Percentiles rank a stretch among this genome's conserved stretches.
phyloP scores from a whole-genome alignment of 164 flowering plant species.

The Stephania yunnanensis region DNA sequence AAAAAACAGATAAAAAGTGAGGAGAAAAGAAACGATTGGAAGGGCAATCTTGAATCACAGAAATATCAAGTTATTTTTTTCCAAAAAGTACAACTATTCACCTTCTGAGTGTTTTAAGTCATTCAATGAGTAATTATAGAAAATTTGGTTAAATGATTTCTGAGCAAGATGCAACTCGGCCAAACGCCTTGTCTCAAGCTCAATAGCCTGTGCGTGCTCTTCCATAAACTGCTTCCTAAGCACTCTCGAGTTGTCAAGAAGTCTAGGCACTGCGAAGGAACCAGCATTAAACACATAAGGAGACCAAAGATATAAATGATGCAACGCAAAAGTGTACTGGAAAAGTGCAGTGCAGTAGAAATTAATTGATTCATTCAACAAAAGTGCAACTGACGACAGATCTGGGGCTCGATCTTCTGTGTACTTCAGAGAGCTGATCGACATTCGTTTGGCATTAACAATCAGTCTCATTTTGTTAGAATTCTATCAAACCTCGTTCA shows the following conservation, averaged over 20 bases:
- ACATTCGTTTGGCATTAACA: no score
- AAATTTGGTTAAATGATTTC: constrained; percentile 26
- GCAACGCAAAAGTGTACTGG: not conserved
- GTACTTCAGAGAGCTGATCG: no score
- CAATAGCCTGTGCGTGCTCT: constrained; percentile 53
- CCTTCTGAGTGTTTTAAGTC: constrained; percentile 43
- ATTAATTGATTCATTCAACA: no score
- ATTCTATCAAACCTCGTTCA: not conserved
- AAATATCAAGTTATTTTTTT: not conserved
- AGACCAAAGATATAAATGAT: not conserved
- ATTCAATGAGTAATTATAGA: constrained; percentile 39
- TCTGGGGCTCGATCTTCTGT: no score
- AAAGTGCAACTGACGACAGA: no score
- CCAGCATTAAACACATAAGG: not conserved
- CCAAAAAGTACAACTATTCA: not conserved
- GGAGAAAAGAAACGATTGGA: not conserved
- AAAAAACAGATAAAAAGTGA: not conserved
- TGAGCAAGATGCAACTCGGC: constrained; percentile 40
- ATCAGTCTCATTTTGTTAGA: not conserved
- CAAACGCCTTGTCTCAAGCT: constrained; percentile 44
- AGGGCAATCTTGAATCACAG: not conserved
- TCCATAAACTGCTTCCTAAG: constrained; percentile 47
- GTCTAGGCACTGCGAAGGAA: constrained; percentile 33
- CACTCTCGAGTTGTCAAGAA: constrained; percentile 40
- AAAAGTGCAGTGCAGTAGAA: not conserved